Evolutionary conservation across 768 basidiomycete genomes (phyloP).

Genomic region (Boletus sp.): DNA sequence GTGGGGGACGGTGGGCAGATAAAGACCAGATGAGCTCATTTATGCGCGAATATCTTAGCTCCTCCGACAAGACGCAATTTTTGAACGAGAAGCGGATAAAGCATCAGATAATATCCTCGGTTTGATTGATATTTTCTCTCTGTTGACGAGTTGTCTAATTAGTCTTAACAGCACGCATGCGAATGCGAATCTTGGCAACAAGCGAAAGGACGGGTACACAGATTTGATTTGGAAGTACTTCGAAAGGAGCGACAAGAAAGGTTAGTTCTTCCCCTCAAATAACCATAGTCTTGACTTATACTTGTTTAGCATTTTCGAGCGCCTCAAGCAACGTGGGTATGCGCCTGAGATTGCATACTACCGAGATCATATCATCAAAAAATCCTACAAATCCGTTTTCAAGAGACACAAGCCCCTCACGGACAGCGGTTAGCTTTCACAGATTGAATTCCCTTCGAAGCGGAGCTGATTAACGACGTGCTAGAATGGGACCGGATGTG

Average conservation of each 20-base stretch:
- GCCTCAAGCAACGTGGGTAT: neutral
- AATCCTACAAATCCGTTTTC: neutral
- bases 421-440: neutral
- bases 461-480: neutral
- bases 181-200: neutral
- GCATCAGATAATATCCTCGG: neutral
- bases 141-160: neutral
- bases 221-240: neutral
- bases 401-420: neutral
- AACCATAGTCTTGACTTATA: too few relatives aligned
- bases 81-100: neutral
- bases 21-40: constrained; percentile 9
- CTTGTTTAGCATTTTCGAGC: neutral
- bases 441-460: too few relatives aligned
- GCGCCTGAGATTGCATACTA: neutral
- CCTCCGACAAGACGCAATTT: constrained; percentile 5
- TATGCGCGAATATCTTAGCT: neutral
- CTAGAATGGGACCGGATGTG: neutral
- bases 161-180: neutral
- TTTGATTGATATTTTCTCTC: neutral
- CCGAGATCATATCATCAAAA: neutral
- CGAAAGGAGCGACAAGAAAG: neutral
- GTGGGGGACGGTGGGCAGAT: constrained; percentile 7
- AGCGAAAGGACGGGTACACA: rapidly evolving
- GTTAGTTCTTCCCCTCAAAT: neutral